These are phyloP conservation scores for Anthostomella pinea DNA, from an alignment of 2,329 filamentous ascomycete species.

Conservation along the genomic window DNA sequence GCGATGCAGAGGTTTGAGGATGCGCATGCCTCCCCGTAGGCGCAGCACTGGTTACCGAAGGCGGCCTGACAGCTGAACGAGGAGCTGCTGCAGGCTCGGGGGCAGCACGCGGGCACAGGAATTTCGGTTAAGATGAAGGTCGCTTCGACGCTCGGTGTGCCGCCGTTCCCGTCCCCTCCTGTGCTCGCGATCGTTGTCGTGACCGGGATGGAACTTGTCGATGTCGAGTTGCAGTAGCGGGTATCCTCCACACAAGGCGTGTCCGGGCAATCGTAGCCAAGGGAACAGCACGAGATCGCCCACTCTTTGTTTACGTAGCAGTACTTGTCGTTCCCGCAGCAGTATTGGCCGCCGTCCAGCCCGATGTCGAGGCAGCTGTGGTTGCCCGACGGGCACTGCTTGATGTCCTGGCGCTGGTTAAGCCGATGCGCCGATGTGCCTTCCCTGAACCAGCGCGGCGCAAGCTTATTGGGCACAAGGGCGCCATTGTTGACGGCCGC, in stretches of 20 bases:
- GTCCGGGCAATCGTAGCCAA: slow-evolving; percentile 16
- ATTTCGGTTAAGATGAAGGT: slow-evolving; percentile 4
- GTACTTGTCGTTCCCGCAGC: slow-evolving; percentile 26
- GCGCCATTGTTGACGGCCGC: slow-evolving; percentile 13
- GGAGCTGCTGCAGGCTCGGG: slow-evolving; percentile 25
- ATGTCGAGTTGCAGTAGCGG: slow-evolving; percentile 20
- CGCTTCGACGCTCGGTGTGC: not conserved
- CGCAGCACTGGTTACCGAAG: slow-evolving; percentile 50
- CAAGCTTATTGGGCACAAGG: slow-evolving; percentile 15
- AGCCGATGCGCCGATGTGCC: slow-evolving; percentile 13
- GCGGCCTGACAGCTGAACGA: slow-evolving; percentile 42
- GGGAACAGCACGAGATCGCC: slow-evolving; percentile 19
- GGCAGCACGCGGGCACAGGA: slow-evolving; percentile 17
- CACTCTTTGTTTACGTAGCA: slow-evolving; percentile 21
- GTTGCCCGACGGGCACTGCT: slow-evolving; percentile 11
- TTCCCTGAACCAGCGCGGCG: slow-evolving; percentile 20
- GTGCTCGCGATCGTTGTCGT: slow-evolving; percentile 1
- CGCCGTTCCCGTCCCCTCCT: not conserved
- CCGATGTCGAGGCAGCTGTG: slow-evolving; percentile 24
- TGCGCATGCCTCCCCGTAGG: slow-evolving; percentile 42
- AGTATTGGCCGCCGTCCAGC: slow-evolving; percentile 6
- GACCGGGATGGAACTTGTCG: slow-evolving; percentile 7
- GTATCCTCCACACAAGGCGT: slow-evolving; percentile 13
- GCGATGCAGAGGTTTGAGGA: slow-evolving; percentile 35
- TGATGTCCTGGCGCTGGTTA: slow-evolving; percentile 8